A percentile compares a stretch with the other conserved stretches of the same genome.
Conservation (phyloP, 164 flowering plant species). For the Euptelea pleiosperma region DNA sequence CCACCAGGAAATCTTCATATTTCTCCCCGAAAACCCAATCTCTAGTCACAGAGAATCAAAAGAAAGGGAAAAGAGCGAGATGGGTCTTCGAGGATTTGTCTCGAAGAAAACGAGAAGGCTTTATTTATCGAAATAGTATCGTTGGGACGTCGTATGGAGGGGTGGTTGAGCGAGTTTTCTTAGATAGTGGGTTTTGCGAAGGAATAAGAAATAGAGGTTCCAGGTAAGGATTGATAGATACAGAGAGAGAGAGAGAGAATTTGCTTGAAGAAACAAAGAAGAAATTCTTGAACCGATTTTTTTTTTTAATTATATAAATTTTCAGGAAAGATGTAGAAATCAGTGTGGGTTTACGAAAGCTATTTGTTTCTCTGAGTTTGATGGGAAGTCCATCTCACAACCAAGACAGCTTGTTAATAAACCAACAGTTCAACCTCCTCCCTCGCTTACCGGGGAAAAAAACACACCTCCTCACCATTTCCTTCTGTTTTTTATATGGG, state of each 20-base stretch:
- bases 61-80: background rate
- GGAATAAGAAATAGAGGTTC: conserved; percentile 8
- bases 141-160: conserved; percentile 19
- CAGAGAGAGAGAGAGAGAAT: background rate
- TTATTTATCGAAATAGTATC: conserved; percentile 1
- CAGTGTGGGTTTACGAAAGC: background rate
- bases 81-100: conserved; percentile 2
- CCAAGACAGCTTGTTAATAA: conserved; percentile 2
- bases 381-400: conserved; percentile 25
- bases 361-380: conserved; percentile 8
- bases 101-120: background rate
- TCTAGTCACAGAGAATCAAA: background rate
- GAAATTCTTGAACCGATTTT: background rate
- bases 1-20: conserved; percentile 36
- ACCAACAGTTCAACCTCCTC: too few species aligned
- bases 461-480: too few species aligned
- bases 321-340: conserved; percentile 9
- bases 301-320: background rate
- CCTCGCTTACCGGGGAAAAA: too few species aligned
- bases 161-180: conserved; percentile 24
- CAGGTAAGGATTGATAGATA: too few species aligned
- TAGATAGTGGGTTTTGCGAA: conserved; percentile 13
- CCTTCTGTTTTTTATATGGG: too few species aligned
- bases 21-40: conserved; percentile 3
- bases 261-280: conserved; percentile 23